phyloP scores from a whole-genome alignment of 768 basidiomycete genomes.

The Cubamyces lactineus region DNA sequence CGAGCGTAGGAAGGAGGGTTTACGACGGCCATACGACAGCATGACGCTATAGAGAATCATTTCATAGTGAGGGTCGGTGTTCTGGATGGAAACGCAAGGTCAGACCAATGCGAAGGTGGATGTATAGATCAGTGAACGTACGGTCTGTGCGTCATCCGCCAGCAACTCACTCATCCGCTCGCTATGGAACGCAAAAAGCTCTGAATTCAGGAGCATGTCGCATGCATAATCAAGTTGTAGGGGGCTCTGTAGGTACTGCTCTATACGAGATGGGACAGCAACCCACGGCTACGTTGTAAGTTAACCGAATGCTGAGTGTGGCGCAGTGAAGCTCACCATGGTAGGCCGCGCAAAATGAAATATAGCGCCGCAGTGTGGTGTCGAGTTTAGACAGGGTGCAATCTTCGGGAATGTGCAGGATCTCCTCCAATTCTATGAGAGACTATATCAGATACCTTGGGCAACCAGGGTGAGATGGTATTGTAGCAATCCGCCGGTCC shows the following conservation, averaged over 20 bases:
- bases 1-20: constrained; percentile 71
- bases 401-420: constrained; percentile 66
- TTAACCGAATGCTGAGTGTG: background rate
- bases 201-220: constrained; percentile 74
- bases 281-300: background rate
- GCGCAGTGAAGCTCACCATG: constrained; percentile 60
- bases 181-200: constrained; percentile 89
- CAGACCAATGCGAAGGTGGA: background rate
- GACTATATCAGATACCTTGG: background rate
- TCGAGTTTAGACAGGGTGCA: constrained; percentile 77
- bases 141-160: constrained; percentile 66
- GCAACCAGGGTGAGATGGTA: background rate
- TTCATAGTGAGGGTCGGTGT: constrained; percentile 83
- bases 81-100: constrained; percentile 44
- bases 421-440: constrained; percentile 81
- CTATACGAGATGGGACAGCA: constrained; percentile 40
- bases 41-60: constrained; percentile 80
- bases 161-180: constrained; percentile 88
- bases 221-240: constrained; percentile 86
- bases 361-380: constrained; percentile 72
- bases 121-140: constrained; percentile 39
- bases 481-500: background rate
- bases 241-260: constrained; percentile 83
- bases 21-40: constrained; percentile 73
- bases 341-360: constrained; percentile 80